Evolutionary conservation across 352 stramenopile species (phyloP), one percentile per base, ranked within the genome.

Genomic region (Phytophthora palmivora): DNA sequence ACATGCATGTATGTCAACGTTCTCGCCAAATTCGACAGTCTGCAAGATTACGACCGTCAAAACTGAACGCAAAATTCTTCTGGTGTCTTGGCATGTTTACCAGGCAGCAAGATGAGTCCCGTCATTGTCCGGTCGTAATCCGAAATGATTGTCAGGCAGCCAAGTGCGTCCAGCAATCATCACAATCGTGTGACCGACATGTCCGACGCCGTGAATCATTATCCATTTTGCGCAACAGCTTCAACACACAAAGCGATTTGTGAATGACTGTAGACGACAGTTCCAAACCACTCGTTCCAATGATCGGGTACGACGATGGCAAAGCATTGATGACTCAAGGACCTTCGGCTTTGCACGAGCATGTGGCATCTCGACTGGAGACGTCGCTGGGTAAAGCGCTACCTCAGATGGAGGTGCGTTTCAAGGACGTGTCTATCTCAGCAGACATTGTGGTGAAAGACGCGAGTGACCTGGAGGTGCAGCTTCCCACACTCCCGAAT

Each of bases 311-410:
- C n/a, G 47, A 46, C 34, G 36, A 46, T 28, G 34, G 34, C 48
- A 56, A 56, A 30, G 22, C 49, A 21, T 38, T 46, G 15, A 57
- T 57, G 34, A 22, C 49, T 46, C 34, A 7, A 46, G 49, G 34
- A 15, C 49, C 49, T 22, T 47, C 38, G 36, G 49, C 49, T 0
- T 22, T 57, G 22, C 49, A 58, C 16, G 49, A 58, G 4, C 49
- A 47, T 18, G 16, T 58, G 8, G 49, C 49, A 22, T 48, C 37
- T 12, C 24, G 49, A 8, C 34, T 55, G 24, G 64, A 57, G 37
- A 32, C 16, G 37, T 57, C 70, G 12, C 47, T 78, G 34, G 56
- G 65, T n/a, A n/a, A n/a, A n/a, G n/a, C n/a, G n/a, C n/a, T n/a
- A n/a, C n/a, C n/a, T n/a, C n/a, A n/a, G n/a, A n/a, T n/a, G n/a